These are phyloP conservation scores for Penicillium expansum DNA, from an alignment of 2,329 filamentous ascomycete species.

Conservation along the genomic window DNA sequence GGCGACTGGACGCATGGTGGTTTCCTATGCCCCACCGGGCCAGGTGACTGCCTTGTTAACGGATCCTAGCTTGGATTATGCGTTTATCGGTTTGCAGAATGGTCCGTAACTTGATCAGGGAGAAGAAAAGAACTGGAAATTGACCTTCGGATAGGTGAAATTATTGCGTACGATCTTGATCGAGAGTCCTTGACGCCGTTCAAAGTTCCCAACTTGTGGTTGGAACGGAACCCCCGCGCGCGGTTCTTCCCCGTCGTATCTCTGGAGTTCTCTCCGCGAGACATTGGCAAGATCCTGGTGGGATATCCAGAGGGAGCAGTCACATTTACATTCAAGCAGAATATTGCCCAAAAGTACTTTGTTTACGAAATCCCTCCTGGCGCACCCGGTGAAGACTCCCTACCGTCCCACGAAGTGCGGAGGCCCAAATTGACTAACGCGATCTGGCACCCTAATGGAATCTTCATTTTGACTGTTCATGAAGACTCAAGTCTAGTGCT, in stretches of 20 bases:
- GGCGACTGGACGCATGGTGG: slow-evolving; percentile 63
- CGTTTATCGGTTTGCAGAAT: slow-evolving; percentile 75
- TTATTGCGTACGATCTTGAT: slow-evolving; percentile 91
- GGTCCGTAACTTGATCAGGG: slow-evolving; percentile 43
- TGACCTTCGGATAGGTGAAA: slow-evolving; percentile 56
- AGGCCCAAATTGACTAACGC: slow-evolving; percentile 77
- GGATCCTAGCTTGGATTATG: slow-evolving; percentile 92
- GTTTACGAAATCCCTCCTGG: slow-evolving; percentile 78
- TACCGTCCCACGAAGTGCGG: slow-evolving; percentile 60
- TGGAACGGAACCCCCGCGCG: slow-evolving; percentile 65
- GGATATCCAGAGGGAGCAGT: slow-evolving; percentile 87
- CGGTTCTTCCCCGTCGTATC: slow-evolving; percentile 67
- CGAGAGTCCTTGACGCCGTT: slow-evolving; percentile 73
- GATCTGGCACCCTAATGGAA: slow-evolving; percentile 91
- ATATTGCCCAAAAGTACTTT: slow-evolving; percentile 72
- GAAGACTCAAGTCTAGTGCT: slow-evolving; percentile 90
- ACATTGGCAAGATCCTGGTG: slow-evolving; percentile 86
- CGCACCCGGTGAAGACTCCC: slow-evolving; percentile 71
- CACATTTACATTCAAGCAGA: slow-evolving; percentile 93
- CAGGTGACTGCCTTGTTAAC: slow-evolving; percentile 71
- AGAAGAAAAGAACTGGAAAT: background rate
- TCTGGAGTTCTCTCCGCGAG: slow-evolving; percentile 81
- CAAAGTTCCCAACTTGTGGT: slow-evolving; percentile 84
- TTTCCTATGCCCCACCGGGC: slow-evolving; percentile 72
- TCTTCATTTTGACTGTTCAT: slow-evolving; percentile 80